Evolutionary conservation across 768 basidiomycete genomes (phyloP), one percentile per base, ranked within the genome.

Genomic region (Amanita exitialis): DNA sequence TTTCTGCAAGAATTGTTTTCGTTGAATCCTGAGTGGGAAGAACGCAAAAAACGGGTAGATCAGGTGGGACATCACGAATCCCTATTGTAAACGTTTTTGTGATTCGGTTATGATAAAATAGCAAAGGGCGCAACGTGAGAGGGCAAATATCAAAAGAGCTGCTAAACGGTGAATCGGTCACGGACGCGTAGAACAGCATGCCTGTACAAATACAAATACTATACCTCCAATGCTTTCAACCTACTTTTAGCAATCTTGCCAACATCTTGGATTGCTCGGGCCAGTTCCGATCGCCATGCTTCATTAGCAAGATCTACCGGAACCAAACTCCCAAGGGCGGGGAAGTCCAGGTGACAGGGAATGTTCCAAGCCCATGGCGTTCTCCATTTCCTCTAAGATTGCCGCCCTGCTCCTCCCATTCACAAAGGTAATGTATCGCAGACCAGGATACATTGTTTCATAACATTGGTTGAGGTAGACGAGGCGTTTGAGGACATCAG

Each of bases 391-490:
- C 57, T 79, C 73, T 35, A 79, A 82, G 57, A 96, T 83, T 42
- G 64, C 74, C 30, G 75, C 75, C 35, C 91, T 72, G 54, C 78
- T 77, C 53, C 92, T 77, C 30, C 90, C 89, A 59, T 92, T 90
- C 36, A 95, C 93, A 60, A 93, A 96, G 4, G 90, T 93, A 67
- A 96, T 89, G 61, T 91, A 95, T 16, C 87, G 76, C 56, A 96
- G 62, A 3, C 85, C 82, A 0, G 85, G 80, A 59, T 83, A 95
- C 48, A 67, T 67, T 25, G 61, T 68, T 62, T 93, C 89, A 60
- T 94, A 95, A 56, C 78, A 77, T 9, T 69, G 73, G 57, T 96
- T 96, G 45, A 95, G 75, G 56, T 86, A 77, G 28, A 63, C 74
- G 15, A 96, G 75, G 7, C 89, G 79, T 5, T 69, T 76, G 18